These are phyloP conservation scores for Orbilia brochopaga DNA, from an alignment of 2,329 filamentous ascomycete genomes.

Conservation along the genomic window DNA sequence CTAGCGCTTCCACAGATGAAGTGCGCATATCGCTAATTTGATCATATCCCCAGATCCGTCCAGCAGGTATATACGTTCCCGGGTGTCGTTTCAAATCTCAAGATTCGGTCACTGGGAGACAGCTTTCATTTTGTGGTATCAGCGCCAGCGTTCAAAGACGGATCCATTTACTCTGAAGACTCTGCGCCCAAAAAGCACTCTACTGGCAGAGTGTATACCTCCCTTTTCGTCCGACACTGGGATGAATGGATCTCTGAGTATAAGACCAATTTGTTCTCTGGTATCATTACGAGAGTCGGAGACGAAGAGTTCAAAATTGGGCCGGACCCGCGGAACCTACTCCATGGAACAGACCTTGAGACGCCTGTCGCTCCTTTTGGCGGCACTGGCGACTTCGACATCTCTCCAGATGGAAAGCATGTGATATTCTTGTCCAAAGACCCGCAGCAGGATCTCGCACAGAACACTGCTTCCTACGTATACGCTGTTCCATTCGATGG, in stretches of 20 bases:
- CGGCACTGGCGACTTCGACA: conserved; percentile 78
- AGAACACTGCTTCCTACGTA: conserved; percentile 80
- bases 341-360: conserved; percentile 67
- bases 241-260: conserved; percentile 75
- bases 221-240: conserved; percentile 82
- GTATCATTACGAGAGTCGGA: conserved; percentile 63
- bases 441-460: conserved; percentile 71
- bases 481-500: conserved; percentile 63
- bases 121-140: conserved; percentile 66
- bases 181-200: conserved; percentile 67
- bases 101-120: conserved; percentile 63
- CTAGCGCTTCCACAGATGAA: conserved; percentile 10
- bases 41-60: conserved; percentile 20
- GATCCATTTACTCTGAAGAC: conserved; percentile 71
- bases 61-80: conserved; percentile 62
- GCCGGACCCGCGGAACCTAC: conserved; percentile 65
- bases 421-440: conserved; percentile 79
- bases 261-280: conserved; percentile 75
- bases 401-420: conserved; percentile 65
- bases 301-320: conserved; percentile 55
- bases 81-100: conserved; percentile 67
- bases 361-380: conserved; percentile 79
- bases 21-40: background rate
- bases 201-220: conserved; percentile 73
- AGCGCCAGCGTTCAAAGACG: conserved; percentile 71